Conservation (phyloP, 441 rosid genomes). For the Macaranga tanarius region DNA sequence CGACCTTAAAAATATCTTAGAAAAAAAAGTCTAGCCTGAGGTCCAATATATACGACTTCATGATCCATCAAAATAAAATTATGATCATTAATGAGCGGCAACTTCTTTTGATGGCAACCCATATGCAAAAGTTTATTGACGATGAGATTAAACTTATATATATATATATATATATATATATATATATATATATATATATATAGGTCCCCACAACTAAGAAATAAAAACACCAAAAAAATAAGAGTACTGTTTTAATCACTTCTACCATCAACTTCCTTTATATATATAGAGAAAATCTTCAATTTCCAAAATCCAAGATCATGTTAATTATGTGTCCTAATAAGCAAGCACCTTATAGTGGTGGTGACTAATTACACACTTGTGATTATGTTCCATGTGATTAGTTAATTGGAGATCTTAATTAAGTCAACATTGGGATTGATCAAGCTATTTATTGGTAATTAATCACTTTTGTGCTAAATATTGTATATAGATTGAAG, state of each 20-base stretch:
- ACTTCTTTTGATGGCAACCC: neutral
- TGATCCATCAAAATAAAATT: neutral
- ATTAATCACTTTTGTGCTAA: neutral
- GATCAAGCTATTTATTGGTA: neutral
- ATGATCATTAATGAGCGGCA: neutral
- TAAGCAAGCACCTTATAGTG: neutral
- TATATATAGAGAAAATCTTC: neutral
- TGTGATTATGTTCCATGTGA: slow-evolving; percentile 3
- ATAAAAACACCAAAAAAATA: neutral
- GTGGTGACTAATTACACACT: neutral
- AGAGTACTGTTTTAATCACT: neutral
- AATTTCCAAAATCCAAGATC: neutral
- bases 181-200: no score
- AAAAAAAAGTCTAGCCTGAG: neutral
- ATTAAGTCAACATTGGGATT: neutral
- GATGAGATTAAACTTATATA: neutral
- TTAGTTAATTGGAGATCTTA: neutral
- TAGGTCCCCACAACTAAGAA: neutral
- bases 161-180: no score
- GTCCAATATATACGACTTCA: slow-evolving; percentile 1
- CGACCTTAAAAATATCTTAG: no score
- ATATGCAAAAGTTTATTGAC: neutral
- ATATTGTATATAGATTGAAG: no score
- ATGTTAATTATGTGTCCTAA: neutral
- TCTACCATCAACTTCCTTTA: neutral